Conservation (phyloP, 2,329 filamentous ascomycete genomes). For the Leptosphaerulina australis region DNA sequence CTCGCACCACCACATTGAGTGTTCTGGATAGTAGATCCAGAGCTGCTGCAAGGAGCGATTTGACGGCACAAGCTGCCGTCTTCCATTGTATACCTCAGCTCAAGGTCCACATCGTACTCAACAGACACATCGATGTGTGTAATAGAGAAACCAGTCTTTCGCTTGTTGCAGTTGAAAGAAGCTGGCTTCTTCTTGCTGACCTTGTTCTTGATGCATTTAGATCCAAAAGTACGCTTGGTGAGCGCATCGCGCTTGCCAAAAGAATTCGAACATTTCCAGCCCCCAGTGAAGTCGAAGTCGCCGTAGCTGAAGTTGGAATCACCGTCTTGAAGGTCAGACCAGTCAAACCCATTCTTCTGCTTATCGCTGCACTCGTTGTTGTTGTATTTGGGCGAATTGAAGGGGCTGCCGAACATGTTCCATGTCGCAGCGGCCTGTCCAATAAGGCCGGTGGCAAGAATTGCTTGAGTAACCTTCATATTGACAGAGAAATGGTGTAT, state of each 20-base stretch:
- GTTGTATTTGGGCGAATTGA: conserved; percentile 71
- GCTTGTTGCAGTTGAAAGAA: conserved; percentile 69
- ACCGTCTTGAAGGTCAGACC: conserved; percentile 61
- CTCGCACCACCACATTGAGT: conserved; percentile 90
- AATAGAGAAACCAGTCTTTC: conserved; percentile 70
- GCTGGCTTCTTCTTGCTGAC: conserved; percentile 60
- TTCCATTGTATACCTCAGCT: conserved; percentile 87
- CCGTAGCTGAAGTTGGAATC: conserved; percentile 66
- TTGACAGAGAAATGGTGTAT: conserved; percentile 23
- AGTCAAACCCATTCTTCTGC: conserved; percentile 75
- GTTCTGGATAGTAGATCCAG: conserved; percentile 76
- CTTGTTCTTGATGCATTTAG: conserved; percentile 52
- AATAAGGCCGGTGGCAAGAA: conserved; percentile 56
- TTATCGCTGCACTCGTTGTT: conserved; percentile 77
- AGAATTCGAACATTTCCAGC: conserved; percentile 70
- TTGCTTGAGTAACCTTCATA: conserved; percentile 52
- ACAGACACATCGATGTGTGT: conserved; percentile 73
- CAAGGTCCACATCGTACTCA: conserved; percentile 77
- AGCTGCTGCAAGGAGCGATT: conserved; percentile 51
- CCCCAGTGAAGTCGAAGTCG: conserved; percentile 68
- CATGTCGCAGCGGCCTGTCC: conserved; percentile 58
- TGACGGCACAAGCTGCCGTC: conserved; percentile 85
- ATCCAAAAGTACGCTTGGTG: conserved; percentile 53
- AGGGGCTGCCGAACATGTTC: conserved; percentile 59
- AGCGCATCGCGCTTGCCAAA: conserved; percentile 64